phyloP scores from a whole-genome alignment of 2,329 filamentous ascomycete species.

The Mycocentrospora acerina region DNA sequence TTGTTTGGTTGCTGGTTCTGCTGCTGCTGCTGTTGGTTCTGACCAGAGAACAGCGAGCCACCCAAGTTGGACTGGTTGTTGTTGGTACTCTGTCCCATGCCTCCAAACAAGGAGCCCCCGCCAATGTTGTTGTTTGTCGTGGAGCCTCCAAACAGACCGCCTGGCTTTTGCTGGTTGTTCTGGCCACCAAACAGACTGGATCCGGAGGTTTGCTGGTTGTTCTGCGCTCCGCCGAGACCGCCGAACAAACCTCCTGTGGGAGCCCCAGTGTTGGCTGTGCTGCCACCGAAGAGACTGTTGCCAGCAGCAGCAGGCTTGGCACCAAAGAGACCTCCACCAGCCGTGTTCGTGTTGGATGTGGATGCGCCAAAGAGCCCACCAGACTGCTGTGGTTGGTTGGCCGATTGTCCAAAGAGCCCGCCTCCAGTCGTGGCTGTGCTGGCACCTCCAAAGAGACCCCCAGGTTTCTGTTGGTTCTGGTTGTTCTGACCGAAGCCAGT shows the following conservation, averaged over 20 bases:
- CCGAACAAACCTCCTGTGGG: slow-evolving; percentile 35
- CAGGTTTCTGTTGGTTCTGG: slow-evolving; percentile 43
- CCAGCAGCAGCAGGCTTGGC: slow-evolving; percentile 34
- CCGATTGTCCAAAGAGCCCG: slow-evolving; percentile 53
- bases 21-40: slow-evolving; percentile 47
- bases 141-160: slow-evolving; percentile 45
- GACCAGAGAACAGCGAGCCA: slow-evolving; percentile 47
- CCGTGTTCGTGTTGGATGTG: slow-evolving; percentile 21
- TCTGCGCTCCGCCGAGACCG: slow-evolving; percentile 28
- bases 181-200: slow-evolving; percentile 42
- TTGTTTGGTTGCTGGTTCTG: slow-evolving; percentile 41
- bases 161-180: slow-evolving; percentile 47
- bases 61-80: slow-evolving; percentile 42
- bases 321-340: slow-evolving; percentile 53
- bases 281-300: slow-evolving; percentile 45
- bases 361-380: slow-evolving; percentile 45
- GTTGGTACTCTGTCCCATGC: slow-evolving; percentile 40
- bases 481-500: slow-evolving; percentile 39
- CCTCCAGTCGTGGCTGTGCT: slow-evolving; percentile 41
- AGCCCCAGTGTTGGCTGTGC: slow-evolving; percentile 18
- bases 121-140: slow-evolving; percentile 43
- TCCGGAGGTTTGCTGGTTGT: slow-evolving; percentile 32
- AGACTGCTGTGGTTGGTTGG: slow-evolving; percentile 39
- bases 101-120: slow-evolving; percentile 51
- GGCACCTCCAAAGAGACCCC: slow-evolving; percentile 34